phyloP scores from a whole-genome alignment of 2,329 filamentous ascomycete genomes.

The Basipetospora chlamydospora region DNA sequence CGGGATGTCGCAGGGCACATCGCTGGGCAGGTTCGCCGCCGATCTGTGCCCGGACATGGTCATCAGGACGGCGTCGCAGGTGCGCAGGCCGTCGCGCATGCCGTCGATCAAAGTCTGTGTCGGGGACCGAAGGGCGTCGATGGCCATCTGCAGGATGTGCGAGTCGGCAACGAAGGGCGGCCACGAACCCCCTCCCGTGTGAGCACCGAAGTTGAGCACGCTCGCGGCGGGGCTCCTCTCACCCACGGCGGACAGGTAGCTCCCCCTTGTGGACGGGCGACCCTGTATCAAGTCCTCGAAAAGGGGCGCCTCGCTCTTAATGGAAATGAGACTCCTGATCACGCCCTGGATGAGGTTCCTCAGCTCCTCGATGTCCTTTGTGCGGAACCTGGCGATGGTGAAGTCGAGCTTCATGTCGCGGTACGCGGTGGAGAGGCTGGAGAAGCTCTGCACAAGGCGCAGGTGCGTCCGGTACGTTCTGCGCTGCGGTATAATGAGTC shows the following conservation, averaged over 20 bases:
- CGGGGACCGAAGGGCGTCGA: constrained; percentile 24
- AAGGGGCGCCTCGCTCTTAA: constrained; percentile 32
- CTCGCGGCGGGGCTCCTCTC: background rate
- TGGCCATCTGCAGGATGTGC: constrained; percentile 12
- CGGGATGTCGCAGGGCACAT: constrained; percentile 26
- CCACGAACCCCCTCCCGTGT: background rate
- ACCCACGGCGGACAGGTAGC: background rate
- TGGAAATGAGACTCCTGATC: constrained; percentile 35
- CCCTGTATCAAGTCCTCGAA: constrained; percentile 19
- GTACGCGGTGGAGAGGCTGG: constrained; percentile 39
- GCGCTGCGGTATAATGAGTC: constrained; percentile 16
- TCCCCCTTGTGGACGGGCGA: background rate
- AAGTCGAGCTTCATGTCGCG: constrained; percentile 42
- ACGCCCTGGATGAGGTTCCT: constrained; percentile 41
- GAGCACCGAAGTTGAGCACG: no score
- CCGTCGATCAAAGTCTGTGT: constrained; percentile 29
- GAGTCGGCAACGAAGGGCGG: constrained; percentile 3
- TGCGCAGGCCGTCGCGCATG: constrained; percentile 27
- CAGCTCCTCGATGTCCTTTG: constrained; percentile 31
- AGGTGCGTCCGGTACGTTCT: constrained; percentile 21
- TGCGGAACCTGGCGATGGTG: constrained; percentile 37
- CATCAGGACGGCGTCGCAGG: constrained; percentile 39
- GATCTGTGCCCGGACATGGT: constrained; percentile 34
- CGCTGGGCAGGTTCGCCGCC: constrained; percentile 27
- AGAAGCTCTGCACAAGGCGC: constrained; percentile 34